Evolutionary conservation across 208 protist species (phyloP).

Genomic region (Trypanosoma platydactyli): DNA sequence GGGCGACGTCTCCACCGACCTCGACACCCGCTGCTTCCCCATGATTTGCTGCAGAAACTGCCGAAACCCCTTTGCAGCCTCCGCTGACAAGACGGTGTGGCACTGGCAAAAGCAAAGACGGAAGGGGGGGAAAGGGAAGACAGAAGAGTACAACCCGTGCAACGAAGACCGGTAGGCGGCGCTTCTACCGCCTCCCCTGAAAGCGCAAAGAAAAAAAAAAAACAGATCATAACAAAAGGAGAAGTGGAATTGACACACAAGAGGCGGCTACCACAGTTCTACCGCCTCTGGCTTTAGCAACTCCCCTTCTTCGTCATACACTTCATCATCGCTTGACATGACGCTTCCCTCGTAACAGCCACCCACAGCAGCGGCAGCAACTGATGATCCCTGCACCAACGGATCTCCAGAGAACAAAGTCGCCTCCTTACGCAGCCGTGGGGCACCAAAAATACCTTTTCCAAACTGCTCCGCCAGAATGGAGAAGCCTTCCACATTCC

Average conservation of each 20-base stretch:
- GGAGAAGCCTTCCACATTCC: constrained; percentile 74
- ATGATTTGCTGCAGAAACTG: constrained; percentile 12
- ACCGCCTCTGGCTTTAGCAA: constrained; percentile 31
- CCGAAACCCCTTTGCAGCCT: neutral
- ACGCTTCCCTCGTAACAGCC: neutral
- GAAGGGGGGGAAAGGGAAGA: too few relatives aligned
- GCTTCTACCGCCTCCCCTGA: neutral
- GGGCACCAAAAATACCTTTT: constrained; percentile 59
- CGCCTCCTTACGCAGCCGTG: constrained; percentile 20
- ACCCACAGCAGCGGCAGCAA: neutral
- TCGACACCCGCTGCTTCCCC: constrained; percentile 40
- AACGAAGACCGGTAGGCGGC: too few relatives aligned
- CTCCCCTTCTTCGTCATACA: constrained; percentile 40
- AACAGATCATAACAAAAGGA: neutral
- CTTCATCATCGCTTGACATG: constrained; percentile 19
- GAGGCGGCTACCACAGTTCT: constrained; percentile 32
- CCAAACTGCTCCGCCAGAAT: constrained; percentile 94
- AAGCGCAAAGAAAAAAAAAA: neutral
- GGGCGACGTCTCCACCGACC: constrained; percentile 47
- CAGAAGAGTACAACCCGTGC: too few relatives aligned
- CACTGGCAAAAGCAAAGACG: too few relatives aligned
- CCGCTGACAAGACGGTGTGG: neutral
- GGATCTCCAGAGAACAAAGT: constrained; percentile 17
- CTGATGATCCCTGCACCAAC: neutral
- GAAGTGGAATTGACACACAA: neutral